Percentiles rank a stretch among this genome's conserved stretches.
Conservation (phyloP, 352 stramenopile species). For the Globisporangium mamillatum region DNA sequence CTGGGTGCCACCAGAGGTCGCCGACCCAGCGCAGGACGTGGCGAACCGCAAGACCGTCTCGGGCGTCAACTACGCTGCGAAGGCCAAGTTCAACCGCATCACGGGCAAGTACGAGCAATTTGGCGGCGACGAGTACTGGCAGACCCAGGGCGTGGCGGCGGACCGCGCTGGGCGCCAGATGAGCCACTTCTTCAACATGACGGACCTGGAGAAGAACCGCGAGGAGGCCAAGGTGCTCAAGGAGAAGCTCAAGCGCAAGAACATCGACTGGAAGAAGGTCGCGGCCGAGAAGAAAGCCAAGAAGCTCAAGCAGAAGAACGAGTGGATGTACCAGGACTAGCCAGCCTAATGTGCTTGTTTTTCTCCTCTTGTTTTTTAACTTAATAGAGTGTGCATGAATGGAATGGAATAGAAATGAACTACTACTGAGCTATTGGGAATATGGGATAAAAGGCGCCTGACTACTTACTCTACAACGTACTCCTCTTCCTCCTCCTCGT, state of each 20-base stretch:
- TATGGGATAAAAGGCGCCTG: not conserved
- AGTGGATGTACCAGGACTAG: slow-evolving; percentile 84
- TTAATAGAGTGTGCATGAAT: slow-evolving; percentile 17
- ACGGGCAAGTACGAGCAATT: slow-evolving; percentile 73
- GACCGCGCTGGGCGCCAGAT: slow-evolving; percentile 82
- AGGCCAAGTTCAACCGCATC: slow-evolving; percentile 78
- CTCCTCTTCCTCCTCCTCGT: slow-evolving; percentile 62
- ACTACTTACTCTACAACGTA: slow-evolving; percentile 65
- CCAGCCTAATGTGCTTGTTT: not conserved
- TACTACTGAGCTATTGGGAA: not conserved
- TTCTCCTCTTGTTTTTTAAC: slow-evolving; percentile 2
- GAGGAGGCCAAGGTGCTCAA: slow-evolving; percentile 71
- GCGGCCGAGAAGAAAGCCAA: slow-evolving; percentile 83
- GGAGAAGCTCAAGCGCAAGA: slow-evolving; percentile 79
- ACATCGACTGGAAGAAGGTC: slow-evolving; percentile 88
- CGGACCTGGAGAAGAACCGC: slow-evolving; percentile 76
- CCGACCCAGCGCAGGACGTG: slow-evolving; percentile 20
- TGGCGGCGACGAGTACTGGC: slow-evolving; percentile 64
- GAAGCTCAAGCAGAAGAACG: slow-evolving; percentile 81
- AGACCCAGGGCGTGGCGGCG: slow-evolving; percentile 44
- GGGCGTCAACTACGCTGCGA: slow-evolving; percentile 60
- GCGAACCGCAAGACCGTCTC: slow-evolving; percentile 41
- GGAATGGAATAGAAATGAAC: not conserved
- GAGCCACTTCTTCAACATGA: slow-evolving; percentile 86
- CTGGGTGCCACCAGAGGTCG: slow-evolving; percentile 66